These are phyloP conservation scores for Teratosphaeriaceae sp. DNA, from an alignment of 2,329 filamentous ascomycete species.

Conservation along the genomic window DNA sequence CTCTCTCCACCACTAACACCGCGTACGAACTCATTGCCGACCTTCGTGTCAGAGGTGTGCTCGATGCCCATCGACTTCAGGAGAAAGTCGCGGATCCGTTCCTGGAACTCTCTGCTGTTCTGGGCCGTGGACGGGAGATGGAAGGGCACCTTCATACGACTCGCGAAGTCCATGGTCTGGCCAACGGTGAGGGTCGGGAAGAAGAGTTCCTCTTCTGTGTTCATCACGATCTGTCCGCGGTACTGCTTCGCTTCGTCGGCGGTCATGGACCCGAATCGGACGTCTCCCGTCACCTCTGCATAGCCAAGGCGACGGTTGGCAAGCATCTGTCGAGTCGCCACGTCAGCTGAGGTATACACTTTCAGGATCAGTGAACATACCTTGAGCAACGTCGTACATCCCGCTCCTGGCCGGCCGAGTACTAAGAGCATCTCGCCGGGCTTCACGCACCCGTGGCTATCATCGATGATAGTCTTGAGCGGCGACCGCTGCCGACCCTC, in stretches of 20 bases:
- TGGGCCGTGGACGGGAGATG: conserved; percentile 47
- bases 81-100: conserved; percentile 43
- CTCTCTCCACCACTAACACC: conserved; percentile 63
- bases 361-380: too few relatives aligned
- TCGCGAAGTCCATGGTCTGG: conserved; percentile 55
- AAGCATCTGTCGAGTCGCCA: conserved; percentile 50
- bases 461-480: conserved; percentile 57
- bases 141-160: conserved; percentile 50
- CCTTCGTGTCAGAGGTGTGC: conserved; percentile 58
- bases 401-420: conserved; percentile 24
- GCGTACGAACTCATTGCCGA: conserved; percentile 59
- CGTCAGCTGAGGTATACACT: background rate
- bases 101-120: conserved; percentile 49
- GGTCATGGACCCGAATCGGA: conserved; percentile 48
- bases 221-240: conserved; percentile 41
- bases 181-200: conserved; percentile 56
- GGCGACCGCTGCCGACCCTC: conserved; percentile 44
- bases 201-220: conserved; percentile 43
- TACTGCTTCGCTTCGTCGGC: conserved; percentile 37
- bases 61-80: conserved; percentile 51
- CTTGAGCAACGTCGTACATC: conserved; percentile 61
- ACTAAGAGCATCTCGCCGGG: conserved; percentile 44
- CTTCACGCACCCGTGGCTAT: conserved; percentile 60
- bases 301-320: conserved; percentile 51
- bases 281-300: conserved; percentile 43